Percentiles rank a stretch among this genome's conserved stretches.
Evolutionary conservation across 192 early-diverging fungal genomes (phyloP).

Genomic region (Phycomyces nitens): DNA sequence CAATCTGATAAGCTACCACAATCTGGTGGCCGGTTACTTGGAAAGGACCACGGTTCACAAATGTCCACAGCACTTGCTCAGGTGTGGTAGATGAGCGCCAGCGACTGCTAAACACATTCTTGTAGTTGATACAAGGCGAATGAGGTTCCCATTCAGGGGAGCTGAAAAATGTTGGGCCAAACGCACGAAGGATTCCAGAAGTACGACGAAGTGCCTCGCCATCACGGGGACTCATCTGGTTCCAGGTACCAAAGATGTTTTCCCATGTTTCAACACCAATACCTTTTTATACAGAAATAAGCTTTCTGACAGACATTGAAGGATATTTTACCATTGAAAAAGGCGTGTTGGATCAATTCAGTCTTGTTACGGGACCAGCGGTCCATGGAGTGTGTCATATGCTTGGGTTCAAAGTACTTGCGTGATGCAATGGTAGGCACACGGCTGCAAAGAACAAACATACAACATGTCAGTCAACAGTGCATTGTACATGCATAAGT

Average conservation of each 20-base stretch:
- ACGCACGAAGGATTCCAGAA: conserved; percentile 15
- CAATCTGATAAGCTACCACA: conserved; percentile 21
- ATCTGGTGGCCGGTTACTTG: conserved; percentile 20
- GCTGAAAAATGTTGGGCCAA: conserved; percentile 19
- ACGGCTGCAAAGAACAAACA: background rate
- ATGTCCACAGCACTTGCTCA: conserved; percentile 18
- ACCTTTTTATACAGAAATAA: background rate
- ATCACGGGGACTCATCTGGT: conserved; percentile 20
- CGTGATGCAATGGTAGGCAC: conserved; percentile 20
- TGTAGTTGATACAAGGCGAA: conserved; percentile 17
- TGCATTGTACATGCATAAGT: background rate
- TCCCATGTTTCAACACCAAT: conserved; percentile 26
- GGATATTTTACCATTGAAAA: conserved; percentile 17
- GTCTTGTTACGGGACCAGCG: conserved; percentile 24
- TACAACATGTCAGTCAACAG: background rate
- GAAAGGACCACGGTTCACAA: conserved; percentile 17
- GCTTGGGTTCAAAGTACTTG: conserved; percentile 14
- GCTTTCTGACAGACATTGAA: background rate
- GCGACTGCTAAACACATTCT: conserved; percentile 13
- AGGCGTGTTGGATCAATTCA: conserved; percentile 16
- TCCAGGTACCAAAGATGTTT: conserved; percentile 29
- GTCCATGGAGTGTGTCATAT: conserved; percentile 19
- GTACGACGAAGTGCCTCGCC: conserved; percentile 19
- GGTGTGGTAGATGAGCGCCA: background rate
- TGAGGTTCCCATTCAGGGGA: conserved; percentile 24